phyloP scores from a whole-genome alignment of 2,329 filamentous ascomycete genomes.

The Xylariomycetidae sp. region DNA sequence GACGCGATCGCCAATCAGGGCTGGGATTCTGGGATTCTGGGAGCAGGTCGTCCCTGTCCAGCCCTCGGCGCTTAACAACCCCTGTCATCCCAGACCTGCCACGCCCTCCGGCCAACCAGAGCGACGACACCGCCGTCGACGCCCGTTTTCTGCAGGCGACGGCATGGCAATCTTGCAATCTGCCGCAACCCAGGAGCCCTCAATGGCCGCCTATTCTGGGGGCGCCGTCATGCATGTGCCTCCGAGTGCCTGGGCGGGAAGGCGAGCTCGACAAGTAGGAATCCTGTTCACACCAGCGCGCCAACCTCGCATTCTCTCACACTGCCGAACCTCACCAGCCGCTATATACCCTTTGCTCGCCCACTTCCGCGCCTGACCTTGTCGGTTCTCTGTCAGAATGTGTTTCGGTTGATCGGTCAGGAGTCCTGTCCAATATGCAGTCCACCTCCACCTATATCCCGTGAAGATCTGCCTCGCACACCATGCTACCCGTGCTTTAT shows the following conservation, averaged over 20 bases:
- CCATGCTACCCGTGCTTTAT: constrained; percentile 29
- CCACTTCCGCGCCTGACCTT: constrained; percentile 36
- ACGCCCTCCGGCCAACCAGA: constrained; percentile 24
- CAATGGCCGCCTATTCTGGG: constrained; percentile 33
- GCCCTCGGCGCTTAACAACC: constrained; percentile 26
- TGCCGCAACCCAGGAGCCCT: too few relatives aligned
- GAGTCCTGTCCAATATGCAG: constrained; percentile 29
- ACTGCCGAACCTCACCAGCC: constrained; percentile 44
- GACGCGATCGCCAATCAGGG: constrained; percentile 21
- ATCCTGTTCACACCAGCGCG: constrained; percentile 30
- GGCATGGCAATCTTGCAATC: constrained; percentile 18
- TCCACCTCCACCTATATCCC: constrained; percentile 18
- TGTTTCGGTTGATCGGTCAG: constrained; percentile 45
- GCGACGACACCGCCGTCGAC: constrained; percentile 12
- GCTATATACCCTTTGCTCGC: constrained; percentile 51
- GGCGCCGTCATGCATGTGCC: constrained; percentile 31
- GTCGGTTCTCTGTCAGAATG: constrained; percentile 41
- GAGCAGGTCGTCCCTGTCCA: too few relatives aligned
- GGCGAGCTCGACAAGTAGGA: constrained; percentile 33
- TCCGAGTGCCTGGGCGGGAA: constrained; percentile 21
- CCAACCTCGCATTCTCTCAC: constrained; percentile 35
- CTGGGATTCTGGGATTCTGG: too few relatives aligned
- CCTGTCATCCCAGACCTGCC: constrained; percentile 19
- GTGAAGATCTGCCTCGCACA: constrained; percentile 26
- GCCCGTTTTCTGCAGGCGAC: constrained; percentile 14